These are phyloP conservation scores for Amaranthus hypochondriacus DNA, from an alignment of 148 eudicot species.

Conservation along the genomic window DNA sequence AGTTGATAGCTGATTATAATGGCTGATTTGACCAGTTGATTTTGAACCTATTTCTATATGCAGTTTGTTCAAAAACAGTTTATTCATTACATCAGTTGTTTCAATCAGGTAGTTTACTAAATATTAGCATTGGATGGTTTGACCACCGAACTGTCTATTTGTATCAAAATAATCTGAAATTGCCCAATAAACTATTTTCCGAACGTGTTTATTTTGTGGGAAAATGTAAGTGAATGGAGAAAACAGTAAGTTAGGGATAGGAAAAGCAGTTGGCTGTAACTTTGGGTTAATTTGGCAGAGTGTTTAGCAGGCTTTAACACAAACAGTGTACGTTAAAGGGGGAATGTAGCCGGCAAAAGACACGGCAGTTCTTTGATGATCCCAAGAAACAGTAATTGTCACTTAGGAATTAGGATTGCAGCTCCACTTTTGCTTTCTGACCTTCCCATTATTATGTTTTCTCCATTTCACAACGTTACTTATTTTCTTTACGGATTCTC, in stretches of 20 bases:
- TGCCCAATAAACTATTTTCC: no score
- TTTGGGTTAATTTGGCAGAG: neutral
- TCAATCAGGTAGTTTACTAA: no score
- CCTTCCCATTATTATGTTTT: slow-evolving; percentile 10
- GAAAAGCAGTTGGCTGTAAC: neutral
- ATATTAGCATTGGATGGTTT: no score
- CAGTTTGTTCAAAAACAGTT: no score
- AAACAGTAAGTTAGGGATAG: neutral
- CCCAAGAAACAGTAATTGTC: slow-evolving; percentile 19
- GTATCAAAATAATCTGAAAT: no score
- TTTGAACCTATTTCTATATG: no score
- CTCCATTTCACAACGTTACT: neutral
- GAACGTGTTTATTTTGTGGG: no score
- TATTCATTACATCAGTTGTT: no score
- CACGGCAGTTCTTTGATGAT: slow-evolving; percentile 18
- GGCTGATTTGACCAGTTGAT: no score
- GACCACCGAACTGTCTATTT: no score
- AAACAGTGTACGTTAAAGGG: neutral
- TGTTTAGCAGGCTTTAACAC: slow-evolving; percentile 11
- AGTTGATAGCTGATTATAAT: no score
- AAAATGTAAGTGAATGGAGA: neutral
- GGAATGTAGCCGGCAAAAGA: neutral
- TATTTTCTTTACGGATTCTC: neutral
- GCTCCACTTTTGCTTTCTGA: slow-evolving; percentile 1
- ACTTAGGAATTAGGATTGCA: no score